Evolutionary conservation across 306 rosid genomes (phyloP).

Genomic region (Cicer bijugum): DNA sequence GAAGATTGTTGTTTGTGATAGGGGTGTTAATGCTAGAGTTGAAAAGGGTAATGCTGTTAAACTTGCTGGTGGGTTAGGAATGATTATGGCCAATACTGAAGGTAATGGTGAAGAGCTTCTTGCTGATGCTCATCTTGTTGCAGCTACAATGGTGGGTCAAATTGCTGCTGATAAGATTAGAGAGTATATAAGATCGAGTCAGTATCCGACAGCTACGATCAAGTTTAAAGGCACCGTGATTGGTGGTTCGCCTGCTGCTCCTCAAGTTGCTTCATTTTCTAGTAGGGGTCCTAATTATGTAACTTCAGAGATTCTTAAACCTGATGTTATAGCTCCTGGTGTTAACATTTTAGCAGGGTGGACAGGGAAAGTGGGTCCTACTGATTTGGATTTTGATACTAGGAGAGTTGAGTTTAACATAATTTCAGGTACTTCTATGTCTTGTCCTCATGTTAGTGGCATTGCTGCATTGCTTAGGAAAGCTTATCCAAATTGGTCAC

Average conservation of each 20-base stretch:
- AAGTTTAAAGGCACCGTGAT: slow-evolving; percentile 74
- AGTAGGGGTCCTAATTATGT: slow-evolving; percentile 82
- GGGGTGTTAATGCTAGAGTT: slow-evolving; percentile 86
- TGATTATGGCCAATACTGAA: slow-evolving; percentile 67
- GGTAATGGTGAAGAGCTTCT: slow-evolving; percentile 80
- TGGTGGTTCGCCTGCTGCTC: slow-evolving; percentile 74
- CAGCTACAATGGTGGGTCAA: slow-evolving; percentile 86
- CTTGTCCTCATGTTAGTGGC: slow-evolving; percentile 93
- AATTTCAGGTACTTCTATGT: slow-evolving; percentile 93
- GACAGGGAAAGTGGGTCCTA: slow-evolving; percentile 78
- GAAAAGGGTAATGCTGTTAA: slow-evolving; percentile 81
- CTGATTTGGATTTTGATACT: slow-evolving; percentile 75
- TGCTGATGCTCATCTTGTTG: slow-evolving; percentile 77
- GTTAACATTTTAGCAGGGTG: slow-evolving; percentile 90
- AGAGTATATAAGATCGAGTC: slow-evolving; percentile 52
- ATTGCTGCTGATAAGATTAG: slow-evolving; percentile 66
- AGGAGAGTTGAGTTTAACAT: slow-evolving; percentile 91
- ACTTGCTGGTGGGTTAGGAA: slow-evolving; percentile 71
- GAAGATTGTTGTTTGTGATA: slow-evolving; percentile 86
- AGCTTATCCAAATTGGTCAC: slow-evolving; percentile 75
- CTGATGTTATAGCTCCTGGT: slow-evolving; percentile 94
- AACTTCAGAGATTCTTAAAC: slow-evolving; percentile 81
- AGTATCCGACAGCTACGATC: slow-evolving; percentile 63
- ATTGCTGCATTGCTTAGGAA: slow-evolving; percentile 80
- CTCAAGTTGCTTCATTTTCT: slow-evolving; percentile 82